Evolutionary conservation across 2,329 filamentous ascomycete species (phyloP), one percentile per base, ranked within the genome.

Genomic region (Neurospora crassa): DNA sequence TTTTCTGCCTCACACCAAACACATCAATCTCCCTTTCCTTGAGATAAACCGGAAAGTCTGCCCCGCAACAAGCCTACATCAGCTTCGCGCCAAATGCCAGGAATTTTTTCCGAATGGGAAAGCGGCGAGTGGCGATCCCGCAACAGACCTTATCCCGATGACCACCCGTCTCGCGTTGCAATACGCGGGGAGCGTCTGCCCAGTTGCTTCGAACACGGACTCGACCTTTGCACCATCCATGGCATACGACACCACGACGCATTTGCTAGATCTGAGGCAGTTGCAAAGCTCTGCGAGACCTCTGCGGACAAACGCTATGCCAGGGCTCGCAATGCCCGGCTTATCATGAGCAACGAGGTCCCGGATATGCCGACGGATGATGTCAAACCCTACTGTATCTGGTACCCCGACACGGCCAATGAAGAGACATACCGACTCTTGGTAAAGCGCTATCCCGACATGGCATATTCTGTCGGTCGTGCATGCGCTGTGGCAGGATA

Each of bases 401-500:
- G 72, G 72, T 34, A 71, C 45, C 72, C 72, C 11, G 72, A 73
- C 16, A 63, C 71, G 14, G 69, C 72, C 45, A 72, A 16, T 4
- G 79, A 82, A 71, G 76, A 78, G 7, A 82, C 80, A 1, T 80
- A 80, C 67, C 78, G 80, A 1, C 67, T 73, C 11, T 71, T 83
- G 24, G 78, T 73, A 12, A 42, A 69, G 18, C 72, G 73, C 3
- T 82, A 79, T 72, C 81, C 80, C 1, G 20, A 74, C 7, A 76
- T 81, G 78, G 45, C 72, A 3, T 82, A 82, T 68, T 77, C 80
- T 40, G 78, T 82, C 20, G 79, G 77, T 24, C 77, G 81, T 5
- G 79, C 80, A 1, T 82, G 80, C 73, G 81, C 81, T 5, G 80
- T 80, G 1, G 81, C 78, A 3, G 80, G 80, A 5, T 83, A 82